These are phyloP conservation scores for Phytophthora lateralis DNA, from an alignment of 352 stramenopile genomes.

Conservation along the genomic window DNA sequence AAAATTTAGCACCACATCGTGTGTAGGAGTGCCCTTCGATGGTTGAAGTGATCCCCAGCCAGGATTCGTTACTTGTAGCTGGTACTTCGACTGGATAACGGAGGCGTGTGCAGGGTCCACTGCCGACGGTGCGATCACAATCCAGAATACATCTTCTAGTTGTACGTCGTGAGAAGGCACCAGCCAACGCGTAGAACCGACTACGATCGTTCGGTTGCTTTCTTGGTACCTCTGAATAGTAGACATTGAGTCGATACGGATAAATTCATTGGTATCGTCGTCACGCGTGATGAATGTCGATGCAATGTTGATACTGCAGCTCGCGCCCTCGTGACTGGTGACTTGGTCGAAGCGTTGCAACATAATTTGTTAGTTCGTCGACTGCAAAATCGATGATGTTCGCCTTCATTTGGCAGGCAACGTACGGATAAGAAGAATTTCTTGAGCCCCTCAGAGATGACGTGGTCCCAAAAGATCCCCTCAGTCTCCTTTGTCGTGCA, in stretches of 20 bases:
- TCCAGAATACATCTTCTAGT: constrained; percentile 1
- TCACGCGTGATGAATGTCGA: neutral
- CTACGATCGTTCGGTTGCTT: neutral
- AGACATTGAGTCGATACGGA: neutral
- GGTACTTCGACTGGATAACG: neutral
- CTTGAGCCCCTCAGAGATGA: neutral
- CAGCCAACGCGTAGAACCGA: neutral
- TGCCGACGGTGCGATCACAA: neutral
- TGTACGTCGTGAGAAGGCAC: neutral
- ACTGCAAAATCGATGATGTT: no score
- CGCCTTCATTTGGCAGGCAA: neutral
- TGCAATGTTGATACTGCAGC: neutral
- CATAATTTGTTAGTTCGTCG: neutral
- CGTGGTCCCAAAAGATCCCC: neutral
- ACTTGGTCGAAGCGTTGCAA: neutral
- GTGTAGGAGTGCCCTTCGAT: neutral
- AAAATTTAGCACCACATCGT: neutral
- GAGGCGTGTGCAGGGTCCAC: neutral
- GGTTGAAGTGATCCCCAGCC: neutral
- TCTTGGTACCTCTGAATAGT: neutral
- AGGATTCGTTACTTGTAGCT: neutral
- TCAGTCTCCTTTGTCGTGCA: neutral
- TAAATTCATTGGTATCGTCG: neutral
- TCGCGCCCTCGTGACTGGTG: neutral
- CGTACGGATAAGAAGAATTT: neutral